These are phyloP conservation scores for Hippophae gyantsensis DNA, from an alignment of 306 rosid genomes.

Conservation along the genomic window DNA sequence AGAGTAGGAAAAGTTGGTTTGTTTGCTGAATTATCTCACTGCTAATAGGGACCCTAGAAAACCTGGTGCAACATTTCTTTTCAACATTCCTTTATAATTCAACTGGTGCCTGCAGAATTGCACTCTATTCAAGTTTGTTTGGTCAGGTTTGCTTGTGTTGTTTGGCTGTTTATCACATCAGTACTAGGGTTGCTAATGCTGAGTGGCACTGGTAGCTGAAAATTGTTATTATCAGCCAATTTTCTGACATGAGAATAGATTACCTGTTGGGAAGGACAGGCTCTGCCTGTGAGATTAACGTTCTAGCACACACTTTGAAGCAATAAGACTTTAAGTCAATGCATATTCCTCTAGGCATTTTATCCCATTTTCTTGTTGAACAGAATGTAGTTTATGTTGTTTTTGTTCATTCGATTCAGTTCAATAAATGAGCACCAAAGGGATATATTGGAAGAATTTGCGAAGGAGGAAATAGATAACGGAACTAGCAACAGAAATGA, in stretches of 20 bases:
- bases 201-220: no score
- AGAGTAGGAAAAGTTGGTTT: background rate
- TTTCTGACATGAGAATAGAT: background rate
- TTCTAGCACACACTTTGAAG: background rate
- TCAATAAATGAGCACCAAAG: constrained; percentile 66
- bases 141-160: no score
- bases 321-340: background rate
- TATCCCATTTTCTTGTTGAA: background rate
- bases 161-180: no score
- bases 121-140: no score
- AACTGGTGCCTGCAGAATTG: no score
- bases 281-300: no score
- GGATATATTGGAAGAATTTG: constrained; percentile 82
- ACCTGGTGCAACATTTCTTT: background rate
- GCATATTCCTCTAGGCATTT: background rate
- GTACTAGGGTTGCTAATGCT: no score
- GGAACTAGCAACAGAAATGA: constrained; percentile 32
- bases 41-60: background rate
- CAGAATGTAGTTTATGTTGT: constrained; percentile 18
- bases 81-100: no score
- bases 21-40: background rate
- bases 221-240: no score
- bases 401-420: constrained; percentile 31
- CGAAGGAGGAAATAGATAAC: constrained; percentile 62
- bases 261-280: no score